Evolutionary conservation across 306 rosid genomes (phyloP).

Genomic region (Malus orientalis): DNA sequence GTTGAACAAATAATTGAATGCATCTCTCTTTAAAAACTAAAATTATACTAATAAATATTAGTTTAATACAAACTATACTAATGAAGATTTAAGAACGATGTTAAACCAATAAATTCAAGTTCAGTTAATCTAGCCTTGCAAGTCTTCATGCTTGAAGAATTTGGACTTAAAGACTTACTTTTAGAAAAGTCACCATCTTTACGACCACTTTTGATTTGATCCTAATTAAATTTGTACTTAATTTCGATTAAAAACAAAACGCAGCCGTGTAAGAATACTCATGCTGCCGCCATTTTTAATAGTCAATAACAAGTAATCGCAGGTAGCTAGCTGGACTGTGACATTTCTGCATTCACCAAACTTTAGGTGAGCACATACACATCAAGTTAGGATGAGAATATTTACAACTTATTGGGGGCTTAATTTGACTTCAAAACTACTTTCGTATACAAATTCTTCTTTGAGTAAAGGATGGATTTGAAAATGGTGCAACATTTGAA

Average conservation of each 20-base stretch:
- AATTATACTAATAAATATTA: no score
- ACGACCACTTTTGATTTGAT: not conserved
- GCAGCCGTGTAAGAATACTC: not conserved
- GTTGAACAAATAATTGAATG: not conserved
- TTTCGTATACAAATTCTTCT: no score
- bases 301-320: not conserved
- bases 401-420: not conserved
- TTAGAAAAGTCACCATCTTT: not conserved
- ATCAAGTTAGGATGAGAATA: not conserved
- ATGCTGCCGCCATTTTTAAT: not conserved
- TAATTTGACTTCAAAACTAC: no score
- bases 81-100: not conserved
- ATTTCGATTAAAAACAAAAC: not conserved
- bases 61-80: no score
- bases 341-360: not conserved
- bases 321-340: not conserved
- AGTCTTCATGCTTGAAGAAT: not conserved
- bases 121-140: no score
- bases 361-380: not conserved
- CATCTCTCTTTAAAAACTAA: not conserved
- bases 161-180: not conserved
- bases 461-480: not conserved
- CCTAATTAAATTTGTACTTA: not conserved
- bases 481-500: not conserved
- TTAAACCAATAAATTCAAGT: not conserved